Evolutionary conservation across 176 grass and related monocot species (phyloP).

Genomic region (Saccharum spontaneum): DNA sequence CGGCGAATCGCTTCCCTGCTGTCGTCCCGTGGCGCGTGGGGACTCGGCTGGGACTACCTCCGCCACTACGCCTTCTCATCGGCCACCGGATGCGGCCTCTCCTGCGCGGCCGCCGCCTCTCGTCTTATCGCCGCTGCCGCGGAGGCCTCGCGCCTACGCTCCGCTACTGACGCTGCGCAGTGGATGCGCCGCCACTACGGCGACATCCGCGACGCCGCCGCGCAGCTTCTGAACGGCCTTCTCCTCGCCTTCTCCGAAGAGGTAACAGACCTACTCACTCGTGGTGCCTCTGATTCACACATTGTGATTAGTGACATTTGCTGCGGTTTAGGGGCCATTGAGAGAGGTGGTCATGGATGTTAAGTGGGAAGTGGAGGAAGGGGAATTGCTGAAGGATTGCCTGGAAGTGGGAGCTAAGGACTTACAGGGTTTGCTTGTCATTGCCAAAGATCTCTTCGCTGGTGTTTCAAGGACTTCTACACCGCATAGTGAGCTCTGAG

Average conservation of each 20-base stretch:
- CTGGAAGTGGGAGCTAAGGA: constrained; percentile 69
- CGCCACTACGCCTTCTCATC: constrained; percentile 77
- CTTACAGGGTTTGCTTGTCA: constrained; percentile 71
- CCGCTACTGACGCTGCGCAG: constrained; percentile 37
- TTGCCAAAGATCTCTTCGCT: constrained; percentile 69
- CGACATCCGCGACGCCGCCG: constrained; percentile 44
- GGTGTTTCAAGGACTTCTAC: constrained; percentile 44
- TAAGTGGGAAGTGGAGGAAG: constrained; percentile 83
- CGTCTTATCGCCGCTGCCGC: constrained; percentile 56
- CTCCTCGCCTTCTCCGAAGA: constrained; percentile 76
- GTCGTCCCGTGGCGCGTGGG: constrained; percentile 52
- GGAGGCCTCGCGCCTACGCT: constrained; percentile 57
- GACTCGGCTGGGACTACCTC: constrained; percentile 79
- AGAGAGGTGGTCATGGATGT: constrained; percentile 74
- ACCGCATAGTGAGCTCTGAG: constrained; percentile 58
- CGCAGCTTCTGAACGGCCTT: constrained; percentile 57
- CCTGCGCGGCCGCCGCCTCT: constrained; percentile 30
- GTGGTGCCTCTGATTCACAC: background rate
- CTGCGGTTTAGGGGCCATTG: constrained; percentile 71
- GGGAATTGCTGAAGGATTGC: constrained; percentile 79
- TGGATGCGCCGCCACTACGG: constrained; percentile 65
- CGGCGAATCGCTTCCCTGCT: constrained; percentile 57
- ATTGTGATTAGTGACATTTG: background rate
- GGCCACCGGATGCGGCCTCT: constrained; percentile 37
- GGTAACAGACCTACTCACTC: constrained; percentile 30